phyloP scores from a whole-genome alignment of 495 filamentous ascomycete genomes.

The Lasiosphaeria ovina region DNA sequence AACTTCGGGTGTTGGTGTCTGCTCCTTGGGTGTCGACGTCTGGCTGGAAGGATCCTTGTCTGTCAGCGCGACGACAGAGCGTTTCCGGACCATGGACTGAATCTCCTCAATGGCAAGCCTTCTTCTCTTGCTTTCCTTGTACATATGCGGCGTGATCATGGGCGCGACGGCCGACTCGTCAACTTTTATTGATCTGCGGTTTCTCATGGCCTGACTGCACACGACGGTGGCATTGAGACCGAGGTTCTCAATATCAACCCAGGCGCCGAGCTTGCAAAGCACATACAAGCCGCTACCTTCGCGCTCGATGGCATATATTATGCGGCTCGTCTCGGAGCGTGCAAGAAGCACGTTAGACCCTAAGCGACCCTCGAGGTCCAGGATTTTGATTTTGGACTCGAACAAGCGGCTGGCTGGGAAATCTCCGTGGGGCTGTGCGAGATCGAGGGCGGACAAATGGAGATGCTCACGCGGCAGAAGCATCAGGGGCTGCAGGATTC shows the following conservation, averaged over 20 bases:
- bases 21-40: constrained; percentile 5
- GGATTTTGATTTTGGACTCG: constrained; percentile 58
- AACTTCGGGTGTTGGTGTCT: neutral
- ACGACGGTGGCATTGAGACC: constrained; percentile 40
- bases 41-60: constrained; percentile 31
- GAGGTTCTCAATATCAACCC: constrained; percentile 57
- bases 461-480: constrained; percentile 60
- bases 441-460: constrained; percentile 60
- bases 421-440: constrained; percentile 47
- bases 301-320: constrained; percentile 70
- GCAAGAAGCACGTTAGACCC: constrained; percentile 64
- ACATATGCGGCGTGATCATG: constrained; percentile 35
- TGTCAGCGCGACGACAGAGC: constrained; percentile 20
- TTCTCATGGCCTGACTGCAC: constrained; percentile 27
- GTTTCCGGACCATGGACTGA: constrained; percentile 34
- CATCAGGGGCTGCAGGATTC: constrained; percentile 59
- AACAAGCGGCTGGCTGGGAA: constrained; percentile 55
- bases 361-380: constrained; percentile 57
- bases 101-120: constrained; percentile 53
- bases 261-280: constrained; percentile 65
- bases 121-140: constrained; percentile 48
- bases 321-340: constrained; percentile 55
- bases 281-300: constrained; percentile 65
- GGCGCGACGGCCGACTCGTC: constrained; percentile 17
- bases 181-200: constrained; percentile 10